Conservation (phyloP, 306 rosid genomes). For the Senna tora region DNA sequence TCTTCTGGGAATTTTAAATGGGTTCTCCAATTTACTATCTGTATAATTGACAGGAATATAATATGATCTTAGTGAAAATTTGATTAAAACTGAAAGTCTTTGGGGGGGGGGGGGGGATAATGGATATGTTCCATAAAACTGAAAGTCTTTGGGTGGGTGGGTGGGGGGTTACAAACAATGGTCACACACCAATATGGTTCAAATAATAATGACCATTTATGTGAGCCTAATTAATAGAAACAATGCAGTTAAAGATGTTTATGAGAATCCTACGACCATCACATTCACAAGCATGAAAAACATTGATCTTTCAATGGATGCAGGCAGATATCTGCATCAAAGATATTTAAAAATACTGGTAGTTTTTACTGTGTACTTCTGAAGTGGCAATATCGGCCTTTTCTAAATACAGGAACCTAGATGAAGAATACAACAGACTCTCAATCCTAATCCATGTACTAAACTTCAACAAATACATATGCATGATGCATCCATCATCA, state of each 20-base stretch:
- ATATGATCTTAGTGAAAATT: conserved; percentile 3
- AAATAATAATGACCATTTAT: background rate
- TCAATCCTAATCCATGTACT: conserved; percentile 19
- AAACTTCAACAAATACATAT: conserved; percentile 26
- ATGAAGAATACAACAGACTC: too few species aligned
- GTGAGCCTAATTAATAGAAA: conserved; percentile 10
- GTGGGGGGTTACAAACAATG: background rate
- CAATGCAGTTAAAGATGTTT: conserved; percentile 6
- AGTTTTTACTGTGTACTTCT: conserved; percentile 9
- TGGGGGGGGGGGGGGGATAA: too few species aligned
- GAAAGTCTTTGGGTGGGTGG: too few species aligned
- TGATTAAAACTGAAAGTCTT: too few species aligned
- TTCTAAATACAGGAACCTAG: too few species aligned
- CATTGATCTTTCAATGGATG: background rate
- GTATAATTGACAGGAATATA: conserved; percentile 43
- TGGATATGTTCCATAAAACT: too few species aligned
- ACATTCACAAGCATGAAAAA: background rate
- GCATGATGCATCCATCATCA: conserved; percentile 37
- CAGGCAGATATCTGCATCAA: conserved; percentile 13
- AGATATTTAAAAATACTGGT: background rate
- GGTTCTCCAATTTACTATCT: conserved; percentile 98
- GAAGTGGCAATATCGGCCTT: conserved; percentile 29
- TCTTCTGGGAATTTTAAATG: conserved; percentile 98
- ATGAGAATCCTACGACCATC: conserved; percentile 13
- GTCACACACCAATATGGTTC: background rate